These are phyloP conservation scores for Orbilia javanica DNA, from an alignment of 2,329 filamentous ascomycete species.

Conservation along the genomic window DNA sequence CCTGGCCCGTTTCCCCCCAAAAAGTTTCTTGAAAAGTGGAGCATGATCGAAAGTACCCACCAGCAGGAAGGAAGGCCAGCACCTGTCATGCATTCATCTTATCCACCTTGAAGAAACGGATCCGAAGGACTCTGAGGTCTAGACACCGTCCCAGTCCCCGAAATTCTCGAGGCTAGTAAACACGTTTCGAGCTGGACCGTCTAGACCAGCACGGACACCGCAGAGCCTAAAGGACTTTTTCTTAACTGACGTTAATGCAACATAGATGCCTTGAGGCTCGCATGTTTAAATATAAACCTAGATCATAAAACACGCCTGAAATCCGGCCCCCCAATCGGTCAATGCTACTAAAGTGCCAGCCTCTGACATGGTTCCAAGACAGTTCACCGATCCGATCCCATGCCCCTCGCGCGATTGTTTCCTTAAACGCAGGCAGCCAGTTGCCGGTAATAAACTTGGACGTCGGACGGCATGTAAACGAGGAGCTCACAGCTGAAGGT, in stretches of 20 bases:
- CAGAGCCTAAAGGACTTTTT: background rate
- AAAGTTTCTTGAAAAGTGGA: constrained; percentile 32
- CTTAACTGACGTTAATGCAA: background rate
- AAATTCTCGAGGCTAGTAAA: constrained; percentile 25
- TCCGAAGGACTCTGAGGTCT: constrained; percentile 44
- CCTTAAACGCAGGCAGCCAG: constrained; percentile 36
- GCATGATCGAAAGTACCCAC: constrained; percentile 24
- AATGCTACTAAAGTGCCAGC: constrained; percentile 1
- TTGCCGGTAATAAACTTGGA: constrained; percentile 9
- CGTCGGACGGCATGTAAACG: background rate
- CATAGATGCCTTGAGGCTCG: constrained; percentile 6
- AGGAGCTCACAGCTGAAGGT: constrained; percentile 20
- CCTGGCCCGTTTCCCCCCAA: constrained; percentile 17
- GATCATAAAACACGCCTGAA: constrained; percentile 38
- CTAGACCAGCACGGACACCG: background rate
- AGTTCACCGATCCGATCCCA: constrained; percentile 18
- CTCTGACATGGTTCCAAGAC: constrained; percentile 20
- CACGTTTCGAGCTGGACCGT: constrained; percentile 33
- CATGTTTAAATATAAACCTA: constrained; percentile 30
- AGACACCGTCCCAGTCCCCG: constrained; percentile 18
- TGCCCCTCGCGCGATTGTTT: constrained; percentile 52
- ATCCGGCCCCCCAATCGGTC: background rate
- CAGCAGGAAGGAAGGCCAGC: constrained; percentile 14
- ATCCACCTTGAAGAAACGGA: constrained; percentile 47
- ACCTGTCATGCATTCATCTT: constrained; percentile 13